Percentiles rank a stretch among this genome's conserved stretches.
Conservation (phyloP, 768 basidiomycete genomes). For the Exsudoporus frostii region DNA sequence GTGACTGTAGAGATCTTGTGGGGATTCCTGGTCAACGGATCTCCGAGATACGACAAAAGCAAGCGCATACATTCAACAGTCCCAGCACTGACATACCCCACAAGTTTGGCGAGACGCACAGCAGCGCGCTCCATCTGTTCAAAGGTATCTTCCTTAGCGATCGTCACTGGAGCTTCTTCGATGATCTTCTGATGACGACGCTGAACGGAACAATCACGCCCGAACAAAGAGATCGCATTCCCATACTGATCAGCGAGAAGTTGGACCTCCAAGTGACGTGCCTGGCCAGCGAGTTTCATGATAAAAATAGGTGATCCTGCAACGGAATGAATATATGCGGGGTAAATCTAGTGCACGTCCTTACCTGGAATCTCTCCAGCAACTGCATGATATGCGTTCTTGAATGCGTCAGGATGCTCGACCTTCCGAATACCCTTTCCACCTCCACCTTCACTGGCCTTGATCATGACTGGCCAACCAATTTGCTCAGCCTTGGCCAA, state of each 20-base stretch:
- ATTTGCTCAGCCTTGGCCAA: slow-evolving; percentile 79
- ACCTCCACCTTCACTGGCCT: slow-evolving; percentile 98
- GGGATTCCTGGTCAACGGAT: slow-evolving; percentile 1
- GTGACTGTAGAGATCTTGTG: slow-evolving; percentile 87
- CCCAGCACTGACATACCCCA: slow-evolving; percentile 98
- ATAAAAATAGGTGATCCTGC: slow-evolving; percentile 97
- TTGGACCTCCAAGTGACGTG: slow-evolving; percentile 97
- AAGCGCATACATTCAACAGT: slow-evolving; percentile 83
- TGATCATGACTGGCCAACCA: slow-evolving; percentile 99
- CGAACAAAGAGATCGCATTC: slow-evolving; percentile 97
- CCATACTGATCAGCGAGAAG: slow-evolving; percentile 99
- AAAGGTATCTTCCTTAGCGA: slow-evolving; percentile 87
- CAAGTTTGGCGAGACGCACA: slow-evolving; percentile 97
- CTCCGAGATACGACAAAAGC: not conserved
- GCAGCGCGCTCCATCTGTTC: slow-evolving; percentile 99
- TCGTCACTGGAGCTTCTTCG: slow-evolving; percentile 98
- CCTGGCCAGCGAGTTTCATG: slow-evolving; percentile 98
- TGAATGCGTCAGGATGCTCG: slow-evolving; percentile 81
- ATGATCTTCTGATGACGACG: slow-evolving; percentile 99
- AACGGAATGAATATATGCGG: slow-evolving; percentile 6
- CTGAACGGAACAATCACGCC: slow-evolving; percentile 99
- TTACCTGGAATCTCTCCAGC: slow-evolving; percentile 94
- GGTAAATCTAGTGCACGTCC: slow-evolving; percentile 14
- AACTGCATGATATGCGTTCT: slow-evolving; percentile 92
- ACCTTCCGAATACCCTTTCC: slow-evolving; percentile 99